Evolutionary conservation across 176 grass and related monocot species (phyloP).

Genomic region (Zoysia japonica): DNA sequence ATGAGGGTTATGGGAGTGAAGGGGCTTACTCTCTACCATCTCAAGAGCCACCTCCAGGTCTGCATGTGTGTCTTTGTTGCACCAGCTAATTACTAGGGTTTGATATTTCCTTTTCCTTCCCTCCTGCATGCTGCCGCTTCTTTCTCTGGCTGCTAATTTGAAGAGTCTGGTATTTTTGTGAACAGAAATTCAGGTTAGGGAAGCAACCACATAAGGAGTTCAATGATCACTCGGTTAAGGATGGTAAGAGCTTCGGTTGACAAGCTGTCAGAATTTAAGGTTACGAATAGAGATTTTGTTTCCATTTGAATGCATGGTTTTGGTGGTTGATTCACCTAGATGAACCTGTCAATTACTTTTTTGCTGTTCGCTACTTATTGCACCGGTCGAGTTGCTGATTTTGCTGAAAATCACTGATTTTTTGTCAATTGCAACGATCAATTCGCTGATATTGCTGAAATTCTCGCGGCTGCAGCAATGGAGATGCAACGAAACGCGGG

Average conservation of each 20-base stretch:
- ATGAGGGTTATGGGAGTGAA: constrained; percentile 99
- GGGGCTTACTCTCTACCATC: constrained; percentile 96
- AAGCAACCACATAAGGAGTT: constrained; percentile 98
- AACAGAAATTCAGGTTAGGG: constrained; percentile 91
- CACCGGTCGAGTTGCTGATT: too few relatives aligned
- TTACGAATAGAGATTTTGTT: not conserved
- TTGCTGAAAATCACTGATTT: too few relatives aligned
- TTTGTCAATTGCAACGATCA: too few relatives aligned
- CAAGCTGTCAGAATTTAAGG: not conserved
- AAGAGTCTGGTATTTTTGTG: constrained; percentile 5
- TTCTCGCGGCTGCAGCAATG: constrained; percentile 47
- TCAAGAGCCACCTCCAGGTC: constrained; percentile 99
- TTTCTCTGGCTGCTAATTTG: constrained; percentile 16
- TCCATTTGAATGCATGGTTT: not conserved
- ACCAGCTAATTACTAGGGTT: constrained; percentile 50
- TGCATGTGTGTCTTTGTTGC: constrained; percentile 19
- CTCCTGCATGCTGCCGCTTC: not conserved
- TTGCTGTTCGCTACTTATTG: not conserved
- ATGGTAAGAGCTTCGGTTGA: constrained; percentile 51
- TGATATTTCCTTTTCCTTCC: not conserved
- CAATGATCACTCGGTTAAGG: constrained; percentile 84
- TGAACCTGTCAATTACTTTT: too few relatives aligned
- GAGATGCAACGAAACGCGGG: constrained; percentile 77
- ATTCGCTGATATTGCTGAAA: too few relatives aligned
- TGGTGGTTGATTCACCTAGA: too few relatives aligned